phyloP scores from a whole-genome alignment of 2,329 filamentous ascomycete genomes.

The Chrysoporthe puriensis region DNA sequence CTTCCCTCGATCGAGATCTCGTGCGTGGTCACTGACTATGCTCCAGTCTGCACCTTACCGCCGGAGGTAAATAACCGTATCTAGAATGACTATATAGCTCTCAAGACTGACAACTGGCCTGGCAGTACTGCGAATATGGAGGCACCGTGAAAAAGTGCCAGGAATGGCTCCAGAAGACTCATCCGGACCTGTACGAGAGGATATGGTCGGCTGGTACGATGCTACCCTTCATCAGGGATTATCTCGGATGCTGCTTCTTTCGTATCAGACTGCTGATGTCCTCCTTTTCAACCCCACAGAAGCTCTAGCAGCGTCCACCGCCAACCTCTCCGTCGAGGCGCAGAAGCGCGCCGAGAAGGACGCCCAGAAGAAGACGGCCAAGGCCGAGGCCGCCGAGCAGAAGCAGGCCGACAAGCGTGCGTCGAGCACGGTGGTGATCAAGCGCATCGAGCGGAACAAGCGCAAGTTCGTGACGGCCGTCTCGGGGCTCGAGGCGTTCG shows the following conservation, averaged over 20 bases:
- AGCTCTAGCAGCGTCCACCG: constrained; percentile 81
- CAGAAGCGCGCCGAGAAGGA: constrained; percentile 96
- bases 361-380: constrained; percentile 93
- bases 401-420: constrained; percentile 83
- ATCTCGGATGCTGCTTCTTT: constrained; percentile 9
- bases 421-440: constrained; percentile 83
- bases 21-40: constrained; percentile 23
- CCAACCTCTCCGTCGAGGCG: constrained; percentile 84
- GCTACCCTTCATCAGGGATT: constrained; percentile 7
- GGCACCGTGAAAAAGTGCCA: constrained; percentile 96
- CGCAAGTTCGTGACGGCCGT: constrained; percentile 95
- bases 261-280: constrained; percentile 22
- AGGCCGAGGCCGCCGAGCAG: constrained; percentile 84
- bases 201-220: constrained; percentile 82
- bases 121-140: constrained; percentile 97
- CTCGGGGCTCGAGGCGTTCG: constrained; percentile 87
- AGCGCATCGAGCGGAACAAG: constrained; percentile 98
- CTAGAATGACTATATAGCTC: neutral
- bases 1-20: neutral
- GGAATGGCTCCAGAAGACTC: constrained; percentile 84
- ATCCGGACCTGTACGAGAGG: constrained; percentile 73
- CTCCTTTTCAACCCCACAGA: constrained; percentile 52
- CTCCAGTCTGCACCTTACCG: constrained; percentile 64
- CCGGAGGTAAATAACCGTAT: constrained; percentile 58
- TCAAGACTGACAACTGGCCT: constrained; percentile 14